phyloP scores from a whole-genome alignment of 2,329 filamentous ascomycete species.

The Colletotrichum sp. region DNA sequence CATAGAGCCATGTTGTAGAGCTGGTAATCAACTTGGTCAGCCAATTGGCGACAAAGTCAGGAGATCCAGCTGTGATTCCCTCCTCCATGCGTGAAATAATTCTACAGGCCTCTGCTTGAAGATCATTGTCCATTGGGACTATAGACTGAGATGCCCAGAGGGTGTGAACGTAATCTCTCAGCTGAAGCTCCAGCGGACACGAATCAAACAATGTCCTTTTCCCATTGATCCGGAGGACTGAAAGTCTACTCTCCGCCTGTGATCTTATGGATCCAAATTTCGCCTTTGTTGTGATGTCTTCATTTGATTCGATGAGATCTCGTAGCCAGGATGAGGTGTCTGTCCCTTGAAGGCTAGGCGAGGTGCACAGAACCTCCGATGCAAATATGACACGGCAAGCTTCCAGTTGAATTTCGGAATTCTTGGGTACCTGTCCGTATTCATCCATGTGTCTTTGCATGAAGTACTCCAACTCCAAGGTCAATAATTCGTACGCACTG shows the following conservation, averaged over 20 bases:
- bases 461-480: constrained; percentile 61
- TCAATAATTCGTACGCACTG: constrained; percentile 67
- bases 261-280: constrained; percentile 52
- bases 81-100: constrained; percentile 62
- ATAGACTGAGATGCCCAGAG: constrained; percentile 59
- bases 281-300: constrained; percentile 45
- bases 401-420: constrained; percentile 60
- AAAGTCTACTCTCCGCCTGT: constrained; percentile 50
- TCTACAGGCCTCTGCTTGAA: constrained; percentile 64
- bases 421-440: constrained; percentile 45
- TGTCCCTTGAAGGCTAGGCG: constrained; percentile 28
- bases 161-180: constrained; percentile 57
- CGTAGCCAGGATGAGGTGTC: constrained; percentile 58
- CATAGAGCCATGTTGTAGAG: constrained; percentile 59
- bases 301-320: constrained; percentile 60
- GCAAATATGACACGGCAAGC: constrained; percentile 63
- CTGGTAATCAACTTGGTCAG: constrained; percentile 55
- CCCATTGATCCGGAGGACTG: constrained; percentile 59
- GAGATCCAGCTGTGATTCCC: constrained; percentile 47
- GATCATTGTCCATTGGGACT: constrained; percentile 55
- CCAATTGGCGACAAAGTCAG: constrained; percentile 59
- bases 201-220: constrained; percentile 62
- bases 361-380: constrained; percentile 51
- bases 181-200: constrained; percentile 59
- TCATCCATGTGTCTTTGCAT: constrained; percentile 48